Evolutionary conservation across 305 asterid species (phyloP).

Genomic region (Fraxinus sp.): DNA sequence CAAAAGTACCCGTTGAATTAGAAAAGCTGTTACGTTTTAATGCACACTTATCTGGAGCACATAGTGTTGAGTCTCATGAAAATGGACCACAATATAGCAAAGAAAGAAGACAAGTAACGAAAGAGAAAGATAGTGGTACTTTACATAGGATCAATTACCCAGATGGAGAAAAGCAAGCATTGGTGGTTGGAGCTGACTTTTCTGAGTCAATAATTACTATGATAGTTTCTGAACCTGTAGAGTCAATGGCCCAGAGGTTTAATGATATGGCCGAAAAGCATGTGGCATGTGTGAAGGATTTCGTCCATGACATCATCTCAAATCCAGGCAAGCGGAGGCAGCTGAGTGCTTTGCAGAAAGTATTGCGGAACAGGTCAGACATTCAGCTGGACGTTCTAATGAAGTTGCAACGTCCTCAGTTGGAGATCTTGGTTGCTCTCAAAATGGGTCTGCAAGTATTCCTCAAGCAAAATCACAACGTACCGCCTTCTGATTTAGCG

Average conservation of each 20-base stretch:
- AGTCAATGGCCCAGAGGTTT: constrained; percentile 55
- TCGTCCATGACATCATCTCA: constrained; percentile 59
- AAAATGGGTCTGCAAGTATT: constrained; percentile 73
- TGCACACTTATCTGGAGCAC: constrained; percentile 46
- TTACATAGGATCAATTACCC: constrained; percentile 38
- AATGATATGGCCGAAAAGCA: constrained; percentile 57
- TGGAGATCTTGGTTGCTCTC: constrained; percentile 85
- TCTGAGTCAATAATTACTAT: constrained; percentile 72
- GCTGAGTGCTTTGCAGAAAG: constrained; percentile 70
- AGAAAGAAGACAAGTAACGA: constrained; percentile 43
- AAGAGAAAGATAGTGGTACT: constrained; percentile 51
- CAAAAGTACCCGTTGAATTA: constrained; percentile 46
- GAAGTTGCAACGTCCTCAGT: constrained; percentile 55
- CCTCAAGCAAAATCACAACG: constrained; percentile 48
- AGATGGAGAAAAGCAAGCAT: constrained; percentile 50
- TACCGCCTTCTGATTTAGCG: constrained; percentile 63
- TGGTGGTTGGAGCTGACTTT: constrained; percentile 57
- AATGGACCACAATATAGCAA: constrained; percentile 50
- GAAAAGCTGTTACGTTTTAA: constrained; percentile 60
- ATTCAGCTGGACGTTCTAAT: constrained; percentile 61
- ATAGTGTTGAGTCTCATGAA: constrained; percentile 53
- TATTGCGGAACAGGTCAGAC: constrained; percentile 64
- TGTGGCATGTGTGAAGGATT: constrained; percentile 57
- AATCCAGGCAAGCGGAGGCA: constrained; percentile 76
- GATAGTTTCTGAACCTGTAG: constrained; percentile 78